These are phyloP conservation scores for Trichoderma cornu-damae DNA, from an alignment of 2,329 filamentous ascomycete genomes.

Conservation along the genomic window DNA sequence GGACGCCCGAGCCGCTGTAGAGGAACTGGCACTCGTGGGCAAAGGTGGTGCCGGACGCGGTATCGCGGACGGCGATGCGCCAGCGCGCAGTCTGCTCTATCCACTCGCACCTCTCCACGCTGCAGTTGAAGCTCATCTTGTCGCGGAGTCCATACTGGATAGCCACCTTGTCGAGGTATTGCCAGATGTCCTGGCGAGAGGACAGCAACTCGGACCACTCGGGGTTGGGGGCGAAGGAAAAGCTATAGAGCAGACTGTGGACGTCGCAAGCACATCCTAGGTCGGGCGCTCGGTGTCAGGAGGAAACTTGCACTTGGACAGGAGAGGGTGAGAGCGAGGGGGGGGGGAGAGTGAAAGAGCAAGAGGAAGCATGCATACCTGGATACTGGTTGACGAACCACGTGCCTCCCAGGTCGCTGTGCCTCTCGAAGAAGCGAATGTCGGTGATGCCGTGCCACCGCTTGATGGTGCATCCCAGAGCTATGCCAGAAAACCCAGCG, in stretches of 20 bases:
- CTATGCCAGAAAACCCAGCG: conserved; percentile 58
- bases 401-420: conserved; percentile 55
- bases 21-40: conserved; percentile 39
- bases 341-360: neutral
- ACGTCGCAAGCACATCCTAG: conserved; percentile 51
- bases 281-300: too few species aligned
- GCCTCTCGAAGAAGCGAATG: conserved; percentile 56
- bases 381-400: conserved; percentile 62
- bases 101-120: conserved; percentile 39
- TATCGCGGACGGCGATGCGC: conserved; percentile 30
- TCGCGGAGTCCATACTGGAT: conserved; percentile 38
- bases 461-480: conserved; percentile 54
- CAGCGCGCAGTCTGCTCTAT: conserved; percentile 32
- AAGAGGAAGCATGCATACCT: conserved; percentile 28
- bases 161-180: conserved; percentile 52
- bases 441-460: conserved; percentile 53
- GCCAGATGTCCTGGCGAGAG: conserved; percentile 49
- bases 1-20: conserved; percentile 33
- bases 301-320: too few species aligned
- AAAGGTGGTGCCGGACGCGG: conserved; percentile 23
- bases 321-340: too few species aligned
- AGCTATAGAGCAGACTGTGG: conserved; percentile 56
- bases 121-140: conserved; percentile 37
- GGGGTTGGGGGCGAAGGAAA: conserved; percentile 55
- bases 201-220: conserved; percentile 56